Base-by-base conservation (phyloP, 148 eudicot genomes). In the Diospyros kaki region DNA sequence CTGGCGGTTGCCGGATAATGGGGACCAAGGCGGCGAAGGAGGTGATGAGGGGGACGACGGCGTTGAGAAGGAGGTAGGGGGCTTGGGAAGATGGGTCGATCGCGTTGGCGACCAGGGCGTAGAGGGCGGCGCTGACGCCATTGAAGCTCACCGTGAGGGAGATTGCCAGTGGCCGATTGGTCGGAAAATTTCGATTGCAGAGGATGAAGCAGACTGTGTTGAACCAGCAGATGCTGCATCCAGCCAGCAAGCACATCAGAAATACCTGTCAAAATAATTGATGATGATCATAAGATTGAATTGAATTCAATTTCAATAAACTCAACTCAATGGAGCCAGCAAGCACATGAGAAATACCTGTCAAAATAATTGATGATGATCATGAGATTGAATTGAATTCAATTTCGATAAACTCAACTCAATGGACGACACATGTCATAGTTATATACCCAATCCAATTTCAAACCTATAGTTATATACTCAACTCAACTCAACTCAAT, bases 171-270 rank as follows among this genome's bases (percentile, higher is more conserved):
- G 96, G 86, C 48, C 91, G 83, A 61, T 83, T 87, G 10, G 82
- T 67, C 1, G 86, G 87, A 83, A 93, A 93, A 77, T 89, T 93
- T 56, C 75, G 85, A 64, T 84, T 84, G 83, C 98, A 93, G 70
- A 93, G 91, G 41, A 89, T 84, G 66, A 91, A 93, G 67, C 96
- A 93, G 46, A 91, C 96, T 4, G 98, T 91, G 84, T 91, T 91
- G 86, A 93, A 93, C 98, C 98, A 93, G 81, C 90, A 86, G 66
- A 93, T 93, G 90, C 98, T 93, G 80, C 91, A 85, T 40, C 98
- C 96, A 60, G 94, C 88, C 70, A 93, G 67, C 66, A 91, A 82
- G 86, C 91, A 93, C 18, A 89, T 85, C 14, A 87, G 66, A 69
- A 91, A 91, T 46, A 93, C 92, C 94, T 89, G 96, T 54, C 74